phyloP scores from a whole-genome alignment of 305 asterid species.

The Stenogyne calaminthoides region DNA sequence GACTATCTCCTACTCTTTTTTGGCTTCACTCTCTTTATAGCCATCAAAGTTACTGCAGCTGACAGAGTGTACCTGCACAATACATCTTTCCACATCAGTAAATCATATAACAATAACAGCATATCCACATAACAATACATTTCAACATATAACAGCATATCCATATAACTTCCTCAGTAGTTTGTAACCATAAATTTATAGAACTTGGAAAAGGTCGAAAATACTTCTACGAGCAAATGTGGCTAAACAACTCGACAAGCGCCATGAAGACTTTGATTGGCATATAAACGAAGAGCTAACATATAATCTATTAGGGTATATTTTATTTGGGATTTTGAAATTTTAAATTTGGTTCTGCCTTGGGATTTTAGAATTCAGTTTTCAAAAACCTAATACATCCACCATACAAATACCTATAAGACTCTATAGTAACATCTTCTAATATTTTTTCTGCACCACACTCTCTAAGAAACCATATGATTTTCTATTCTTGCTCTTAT shows the following conservation, averaged over 20 bases:
- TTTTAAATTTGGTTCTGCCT: too few relatives aligned
- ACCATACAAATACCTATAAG: too few relatives aligned
- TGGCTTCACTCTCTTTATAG: conserved; percentile 70
- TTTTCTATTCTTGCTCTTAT: too few relatives aligned
- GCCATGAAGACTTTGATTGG: background rate
- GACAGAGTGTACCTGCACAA: conserved; percentile 85
- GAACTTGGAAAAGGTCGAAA: background rate
- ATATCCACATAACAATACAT: background rate
- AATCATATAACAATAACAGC: background rate
- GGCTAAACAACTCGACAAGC: conserved; percentile 4
- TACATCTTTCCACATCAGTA: background rate
- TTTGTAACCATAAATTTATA: background rate
- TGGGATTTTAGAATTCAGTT: too few relatives aligned
- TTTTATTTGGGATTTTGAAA: too few relatives aligned
- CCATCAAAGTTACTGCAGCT: conserved; percentile 93
- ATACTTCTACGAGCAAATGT: background rate
- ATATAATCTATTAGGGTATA: background rate
- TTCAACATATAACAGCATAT: background rate
- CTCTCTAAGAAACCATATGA: too few relatives aligned
- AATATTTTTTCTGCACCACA: too few relatives aligned
- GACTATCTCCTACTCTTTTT: conserved; percentile 53
- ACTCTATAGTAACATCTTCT: too few relatives aligned
- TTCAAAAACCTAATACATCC: too few relatives aligned
- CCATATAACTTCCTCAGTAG: background rate
- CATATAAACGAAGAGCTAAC: background rate